Evolutionary conservation across 139 green algal genomes (phyloP), one percentile per base, ranked within the genome.

Genomic region (Picochlorum sp.): DNA sequence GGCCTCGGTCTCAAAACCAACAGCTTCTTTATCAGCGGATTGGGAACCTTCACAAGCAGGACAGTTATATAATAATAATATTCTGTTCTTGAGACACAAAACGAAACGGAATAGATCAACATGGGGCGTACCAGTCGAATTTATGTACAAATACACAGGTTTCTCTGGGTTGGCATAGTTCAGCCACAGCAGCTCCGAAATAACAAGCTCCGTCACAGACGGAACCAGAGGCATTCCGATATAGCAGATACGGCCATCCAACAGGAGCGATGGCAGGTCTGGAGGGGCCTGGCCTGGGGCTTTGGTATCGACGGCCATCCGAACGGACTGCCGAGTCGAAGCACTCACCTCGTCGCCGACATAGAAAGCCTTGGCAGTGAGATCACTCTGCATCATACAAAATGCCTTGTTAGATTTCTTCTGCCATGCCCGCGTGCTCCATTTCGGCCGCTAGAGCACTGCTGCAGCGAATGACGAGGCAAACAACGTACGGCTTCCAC

Each of bases 151-250:
- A 59, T 90, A 94, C 10, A 90, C 74, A 10, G 86, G 82, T 78
- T 92, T 90, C 7, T 78, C 65, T 20, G 70, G 75, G 20, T 85
- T 72, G n/a, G 81, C 80, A 68, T 78, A 80, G 63, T 95, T 88
- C 31, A 96, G 76, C 77, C 89, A 96, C 28, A 96, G 75, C 23
- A 95, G 74, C 76, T 96, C 84, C 3, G 77, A 82, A 15, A 95
- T 83, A 16, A 96, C 70, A 23, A 95, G 73, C 74, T 96, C 89
- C 3, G 86, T 95, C 2, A 95, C 89, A 10, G 83, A 77, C n/a
- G 86, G 79, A 26, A 95, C 88, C 41, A 95, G 65, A 81, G 89
- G 79, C 88, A 96, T 93, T 45, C 88, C 89, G 28, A 96, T 81
- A 74, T 88, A 96, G 50, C 86, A 75, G 61, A 96, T 96, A 21